phyloP scores from a whole-genome alignment of 768 basidiomycete species.

The Imleria badia region DNA sequence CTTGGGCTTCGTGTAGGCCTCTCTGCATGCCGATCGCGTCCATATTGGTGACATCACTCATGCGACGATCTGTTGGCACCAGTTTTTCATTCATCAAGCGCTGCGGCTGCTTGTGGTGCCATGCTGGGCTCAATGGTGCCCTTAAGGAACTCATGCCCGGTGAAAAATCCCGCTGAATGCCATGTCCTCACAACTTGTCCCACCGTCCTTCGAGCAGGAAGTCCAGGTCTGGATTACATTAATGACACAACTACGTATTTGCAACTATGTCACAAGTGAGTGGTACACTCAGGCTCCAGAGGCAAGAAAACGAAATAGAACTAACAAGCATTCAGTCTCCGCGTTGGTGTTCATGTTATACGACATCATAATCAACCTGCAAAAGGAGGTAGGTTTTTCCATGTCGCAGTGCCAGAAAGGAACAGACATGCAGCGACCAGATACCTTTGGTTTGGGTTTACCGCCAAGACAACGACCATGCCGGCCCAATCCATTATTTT shows the following conservation, averaged over 20 bases:
- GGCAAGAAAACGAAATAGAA: not conserved
- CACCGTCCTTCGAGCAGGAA: conserved; percentile 3
- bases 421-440: not conserved
- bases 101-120: not conserved
- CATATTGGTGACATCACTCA: not conserved
- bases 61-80: not conserved
- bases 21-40: not conserved
- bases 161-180: not conserved
- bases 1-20: not conserved
- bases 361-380: conserved; percentile 21
- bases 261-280: conserved; percentile 16
- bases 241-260: conserved; percentile 15
- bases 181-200: conserved; percentile 11
- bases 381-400: conserved; percentile 13
- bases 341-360: conserved; percentile 18
- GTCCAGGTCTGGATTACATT: not conserved
- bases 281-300: not conserved
- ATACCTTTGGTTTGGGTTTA: conserved; percentile 19
- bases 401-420: not conserved
- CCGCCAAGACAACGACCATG: not conserved
- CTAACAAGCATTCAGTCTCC: conserved; percentile 11
- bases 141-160: not conserved
- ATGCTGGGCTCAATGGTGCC: not conserved
- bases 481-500: not conserved
- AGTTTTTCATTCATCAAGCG: not conserved